Conservation (phyloP, 2,329 filamentous ascomycete genomes). For the Paramyrothecium sp. region DNA sequence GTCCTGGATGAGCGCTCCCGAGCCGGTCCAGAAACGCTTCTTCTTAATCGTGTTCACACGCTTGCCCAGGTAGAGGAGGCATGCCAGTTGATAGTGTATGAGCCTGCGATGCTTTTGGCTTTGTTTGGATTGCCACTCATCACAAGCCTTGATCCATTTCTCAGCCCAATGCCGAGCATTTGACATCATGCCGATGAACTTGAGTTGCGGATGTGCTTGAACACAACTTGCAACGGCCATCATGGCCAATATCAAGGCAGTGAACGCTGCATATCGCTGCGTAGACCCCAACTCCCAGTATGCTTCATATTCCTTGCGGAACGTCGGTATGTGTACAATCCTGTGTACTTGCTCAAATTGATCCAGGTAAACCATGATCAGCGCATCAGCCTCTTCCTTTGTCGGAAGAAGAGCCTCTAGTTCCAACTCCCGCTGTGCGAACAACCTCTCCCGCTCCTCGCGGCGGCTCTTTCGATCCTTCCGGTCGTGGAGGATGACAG, state of each 20-base stretch:
- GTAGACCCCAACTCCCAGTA: constrained; percentile 49
- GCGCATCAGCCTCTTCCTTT: constrained; percentile 46
- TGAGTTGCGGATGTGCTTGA: constrained; percentile 48
- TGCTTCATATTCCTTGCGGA: constrained; percentile 52
- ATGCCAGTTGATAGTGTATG: constrained; percentile 60
- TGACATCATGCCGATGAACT: constrained; percentile 58
- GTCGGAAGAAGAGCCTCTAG: constrained; percentile 50
- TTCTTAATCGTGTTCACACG: constrained; percentile 63
- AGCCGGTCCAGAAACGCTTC: constrained; percentile 61
- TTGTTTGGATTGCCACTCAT: constrained; percentile 52
- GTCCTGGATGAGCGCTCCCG: constrained; percentile 55
- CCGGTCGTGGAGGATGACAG: constrained; percentile 52
- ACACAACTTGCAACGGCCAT: constrained; percentile 59
- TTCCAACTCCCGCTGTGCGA: constrained; percentile 43
- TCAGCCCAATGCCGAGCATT: constrained; percentile 54
- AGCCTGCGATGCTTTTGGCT: constrained; percentile 61
- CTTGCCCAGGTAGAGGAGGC: constrained; percentile 60
- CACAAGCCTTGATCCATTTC: constrained; percentile 55
- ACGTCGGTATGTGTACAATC: constrained; percentile 59
- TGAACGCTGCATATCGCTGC: constrained; percentile 51
- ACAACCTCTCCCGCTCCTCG: constrained; percentile 50
- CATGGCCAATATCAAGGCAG: constrained; percentile 58
- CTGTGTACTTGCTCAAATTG: constrained; percentile 56
- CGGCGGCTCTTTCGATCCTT: constrained; percentile 56
- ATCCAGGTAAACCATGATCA: constrained; percentile 50